Conservation (phyloP, 805 yeast genomes). For the Myxozyma geophila region DNA sequence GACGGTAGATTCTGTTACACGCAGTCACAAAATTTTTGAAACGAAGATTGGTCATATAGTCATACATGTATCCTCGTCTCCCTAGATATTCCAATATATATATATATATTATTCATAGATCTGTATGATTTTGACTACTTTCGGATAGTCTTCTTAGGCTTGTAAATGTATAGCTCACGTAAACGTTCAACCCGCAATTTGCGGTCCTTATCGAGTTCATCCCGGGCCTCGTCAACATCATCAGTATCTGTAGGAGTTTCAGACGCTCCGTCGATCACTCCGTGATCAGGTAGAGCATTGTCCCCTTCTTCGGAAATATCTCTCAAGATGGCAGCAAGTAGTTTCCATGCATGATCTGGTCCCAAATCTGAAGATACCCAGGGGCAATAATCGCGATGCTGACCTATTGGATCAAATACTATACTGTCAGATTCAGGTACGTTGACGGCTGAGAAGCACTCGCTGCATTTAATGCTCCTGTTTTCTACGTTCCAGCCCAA, state of each 20-base stretch:
- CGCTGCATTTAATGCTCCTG: not conserved
- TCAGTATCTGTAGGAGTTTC: not conserved
- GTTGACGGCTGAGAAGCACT: slow-evolving; percentile 1
- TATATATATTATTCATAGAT: not conserved
- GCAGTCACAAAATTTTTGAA: not conserved
- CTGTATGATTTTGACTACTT: not conserved
- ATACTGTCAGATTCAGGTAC: not conserved
- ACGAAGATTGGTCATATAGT: not conserved
- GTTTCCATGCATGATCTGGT: slow-evolving; percentile 28
- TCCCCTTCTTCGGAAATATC: not conserved
- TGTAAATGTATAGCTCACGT: slow-evolving; percentile 22
- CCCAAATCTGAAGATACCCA: slow-evolving; percentile 24
- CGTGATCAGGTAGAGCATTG: not conserved
- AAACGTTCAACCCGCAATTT: slow-evolving; percentile 21
- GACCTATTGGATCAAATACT: slow-evolving; percentile 11
- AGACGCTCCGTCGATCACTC: not conserved
- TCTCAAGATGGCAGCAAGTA: slow-evolving; percentile 19
- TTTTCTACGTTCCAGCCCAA: slow-evolving; percentile 1
- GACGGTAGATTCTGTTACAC: too few species aligned
- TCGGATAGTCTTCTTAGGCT: slow-evolving; percentile 5
- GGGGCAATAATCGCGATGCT: slow-evolving; percentile 36
- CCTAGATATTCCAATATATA: too few species aligned
- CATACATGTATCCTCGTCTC: too few species aligned
- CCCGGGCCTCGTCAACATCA: not conserved
- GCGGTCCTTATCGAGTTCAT: slow-evolving; percentile 14